Evolutionary conservation across 1,284 basidiomycete genomes (phyloP), one percentile per base, ranked within the genome.

Genomic region (Trametes versicolor): DNA sequence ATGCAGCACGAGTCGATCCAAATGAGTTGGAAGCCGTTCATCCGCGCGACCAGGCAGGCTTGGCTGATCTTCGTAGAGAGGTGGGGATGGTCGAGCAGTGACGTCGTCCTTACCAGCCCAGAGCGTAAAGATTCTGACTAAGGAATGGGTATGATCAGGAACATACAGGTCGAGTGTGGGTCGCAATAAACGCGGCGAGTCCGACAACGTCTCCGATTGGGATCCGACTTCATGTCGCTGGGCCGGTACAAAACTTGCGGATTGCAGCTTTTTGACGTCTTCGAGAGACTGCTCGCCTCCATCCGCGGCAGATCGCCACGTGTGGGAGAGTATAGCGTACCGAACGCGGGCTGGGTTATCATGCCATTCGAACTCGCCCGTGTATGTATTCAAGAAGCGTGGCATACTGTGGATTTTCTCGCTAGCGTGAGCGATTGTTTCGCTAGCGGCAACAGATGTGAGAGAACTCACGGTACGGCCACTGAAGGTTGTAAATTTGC

Each of bases 1-100:
- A 49, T 49, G 25, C 48, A 49, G 48, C 48, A 29, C 19, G 48
- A 29, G 13, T 49, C 48, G 25, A 29, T 49, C 48, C 48, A 49
- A 15, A 36, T 13, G n/a, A 52, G 50, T 7, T 19, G 9, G 29
- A 36, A 58, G 1, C 56, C 56, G n/a, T 27, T 45, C 17, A 21
- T 23, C 13, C 23, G 43, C 12, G 55, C 55, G 17, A 57, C 27
- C n/a, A 23, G 4, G 55, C 39, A 45, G 27, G 29, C 15, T 2
- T 21, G 2, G 21, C 25, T 29, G 29, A 57, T 34, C 55, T 48
- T 57, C 4, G 34, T 19, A 2, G 55, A 57, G 9, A 57, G 45
- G 3, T 29, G 2, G 1, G 43, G 29, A 29, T 51, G 49, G n/a
- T n/a, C n/a, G n/a, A n/a, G 49, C 32, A 32, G 36, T 10, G 19